These are phyloP conservation scores for Claviceps quebecensis DNA, from an alignment of 2,329 filamentous ascomycete genomes.

Conservation along the genomic window DNA sequence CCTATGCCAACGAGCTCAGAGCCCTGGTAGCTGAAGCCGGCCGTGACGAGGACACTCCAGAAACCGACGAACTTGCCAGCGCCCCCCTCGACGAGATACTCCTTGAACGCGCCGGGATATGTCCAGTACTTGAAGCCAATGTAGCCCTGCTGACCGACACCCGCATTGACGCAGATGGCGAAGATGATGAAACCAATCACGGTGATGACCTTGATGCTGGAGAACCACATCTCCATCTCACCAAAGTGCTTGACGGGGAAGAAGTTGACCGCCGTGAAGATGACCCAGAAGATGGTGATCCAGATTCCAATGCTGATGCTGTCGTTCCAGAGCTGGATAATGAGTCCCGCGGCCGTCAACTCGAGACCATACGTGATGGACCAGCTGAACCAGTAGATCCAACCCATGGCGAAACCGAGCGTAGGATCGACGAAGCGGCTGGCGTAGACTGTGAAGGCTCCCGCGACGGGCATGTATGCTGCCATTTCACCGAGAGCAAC, in stretches of 20 bases:
- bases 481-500: constrained; percentile 55
- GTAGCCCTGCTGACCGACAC: constrained; percentile 54
- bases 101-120: constrained; percentile 52
- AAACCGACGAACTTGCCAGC: constrained; percentile 53
- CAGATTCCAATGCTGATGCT: constrained; percentile 54
- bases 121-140: constrained; percentile 62
- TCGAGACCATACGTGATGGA: constrained; percentile 60
- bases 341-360: constrained; percentile 56
- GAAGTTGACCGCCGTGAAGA: constrained; percentile 57
- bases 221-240: constrained; percentile 68
- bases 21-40: constrained; percentile 58
- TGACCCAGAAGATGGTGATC: constrained; percentile 58
- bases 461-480: constrained; percentile 62
- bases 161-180: constrained; percentile 59
- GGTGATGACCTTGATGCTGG: constrained; percentile 62
- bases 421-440: constrained; percentile 60
- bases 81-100: constrained; percentile 39
- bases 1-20: constrained; percentile 65
- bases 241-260: constrained; percentile 60
- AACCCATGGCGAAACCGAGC: constrained; percentile 65
- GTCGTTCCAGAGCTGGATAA: constrained; percentile 61
- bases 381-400: constrained; percentile 76
- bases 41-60: constrained; percentile 54
- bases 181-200: constrained; percentile 66
- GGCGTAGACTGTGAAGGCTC: constrained; percentile 64